Percentiles rank a stretch among this genome's conserved stretches.
Conservation (phyloP, 768 basidiomycete species). For the Russula olivacea region DNA sequence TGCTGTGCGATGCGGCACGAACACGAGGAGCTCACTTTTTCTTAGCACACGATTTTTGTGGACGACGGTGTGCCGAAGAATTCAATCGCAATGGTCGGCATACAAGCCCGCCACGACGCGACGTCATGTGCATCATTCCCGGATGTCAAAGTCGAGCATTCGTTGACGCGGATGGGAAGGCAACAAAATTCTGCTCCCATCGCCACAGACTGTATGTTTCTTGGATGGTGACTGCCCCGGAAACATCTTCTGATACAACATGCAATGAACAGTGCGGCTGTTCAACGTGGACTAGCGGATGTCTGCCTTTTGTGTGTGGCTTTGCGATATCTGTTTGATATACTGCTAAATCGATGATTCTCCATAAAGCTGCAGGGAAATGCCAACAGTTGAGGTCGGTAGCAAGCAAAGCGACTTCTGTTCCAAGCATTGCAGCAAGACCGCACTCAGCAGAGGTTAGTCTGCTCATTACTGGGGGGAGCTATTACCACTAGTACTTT, state of each 20-base stretch:
- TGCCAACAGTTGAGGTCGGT: slow-evolving; percentile 24
- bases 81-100: slow-evolving; percentile 1
- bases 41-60: slow-evolving; percentile 26
- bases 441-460: slow-evolving; percentile 19
- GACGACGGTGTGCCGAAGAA: slow-evolving; percentile 22
- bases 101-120: background rate
- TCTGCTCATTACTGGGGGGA: background rate
- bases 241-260: background rate
- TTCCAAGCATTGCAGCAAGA: slow-evolving; percentile 23
- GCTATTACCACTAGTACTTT: background rate
- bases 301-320: slow-evolving; percentile 23
- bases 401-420: slow-evolving; percentile 28
- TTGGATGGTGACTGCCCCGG: background rate
- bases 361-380: slow-evolving; percentile 21
- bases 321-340: background rate
- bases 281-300: slow-evolving; percentile 15
- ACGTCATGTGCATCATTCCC: slow-evolving; percentile 12
- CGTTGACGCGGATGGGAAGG: slow-evolving; percentile 16
- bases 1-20: too few relatives aligned
- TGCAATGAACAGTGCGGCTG: slow-evolving; percentile 13
- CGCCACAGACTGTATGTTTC: slow-evolving; percentile 22
- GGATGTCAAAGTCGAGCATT: slow-evolving; percentile 18
- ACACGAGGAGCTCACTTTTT: background rate
- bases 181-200: slow-evolving; percentile 22
- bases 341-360: background rate